Percentiles rank a stretch among this genome's conserved stretches.
Conservation (phyloP, 1,284 basidiomycete species). For the Cutaneotrichosporon arboriforme region DNA sequence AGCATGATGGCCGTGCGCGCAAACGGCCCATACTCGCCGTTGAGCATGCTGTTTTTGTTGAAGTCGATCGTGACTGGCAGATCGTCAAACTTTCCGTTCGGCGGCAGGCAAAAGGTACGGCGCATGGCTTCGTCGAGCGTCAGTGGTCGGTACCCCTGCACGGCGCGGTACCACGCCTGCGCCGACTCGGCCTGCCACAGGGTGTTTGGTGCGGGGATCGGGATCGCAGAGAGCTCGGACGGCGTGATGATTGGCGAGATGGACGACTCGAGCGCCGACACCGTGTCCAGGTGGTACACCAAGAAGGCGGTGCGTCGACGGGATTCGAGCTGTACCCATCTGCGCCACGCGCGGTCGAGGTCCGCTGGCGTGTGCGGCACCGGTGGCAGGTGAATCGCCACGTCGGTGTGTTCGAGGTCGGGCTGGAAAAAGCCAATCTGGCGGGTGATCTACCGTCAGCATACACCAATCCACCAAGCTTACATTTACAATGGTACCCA, state of each 20-base stretch:
- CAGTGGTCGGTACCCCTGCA: conserved; percentile 35
- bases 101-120: conserved; percentile 41
- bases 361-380: conserved; percentile 35
- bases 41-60: conserved; percentile 34
- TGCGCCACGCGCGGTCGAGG: conserved; percentile 44
- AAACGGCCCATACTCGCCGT: conserved; percentile 47
- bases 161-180: conserved; percentile 41
- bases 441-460: conserved; percentile 39
- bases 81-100: conserved; percentile 36
- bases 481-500: conserved; percentile 47
- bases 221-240: conserved; percentile 43
- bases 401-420: conserved; percentile 38
- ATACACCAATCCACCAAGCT: conserved; percentile 8
- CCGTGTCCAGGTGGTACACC: conserved; percentile 49
- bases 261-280: conserved; percentile 48
- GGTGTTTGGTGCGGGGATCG: conserved; percentile 48
- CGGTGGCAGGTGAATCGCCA: conserved; percentile 23
- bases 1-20: conserved; percentile 46
- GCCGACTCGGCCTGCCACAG: conserved; percentile 48
- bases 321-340: conserved; percentile 49
- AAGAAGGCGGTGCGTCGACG: conserved; percentile 47
- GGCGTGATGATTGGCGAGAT: conserved; percentile 43
- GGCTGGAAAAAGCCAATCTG: conserved; percentile 47
- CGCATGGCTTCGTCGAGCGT: conserved; percentile 45
- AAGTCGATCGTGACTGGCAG: conserved; percentile 34